Percentiles rank a stretch among this genome's conserved stretches.
These are phyloP conservation scores for Epichloe gansuensis DNA, from an alignment of 2,329 filamentous ascomycete genomes.

Conservation along the genomic window DNA sequence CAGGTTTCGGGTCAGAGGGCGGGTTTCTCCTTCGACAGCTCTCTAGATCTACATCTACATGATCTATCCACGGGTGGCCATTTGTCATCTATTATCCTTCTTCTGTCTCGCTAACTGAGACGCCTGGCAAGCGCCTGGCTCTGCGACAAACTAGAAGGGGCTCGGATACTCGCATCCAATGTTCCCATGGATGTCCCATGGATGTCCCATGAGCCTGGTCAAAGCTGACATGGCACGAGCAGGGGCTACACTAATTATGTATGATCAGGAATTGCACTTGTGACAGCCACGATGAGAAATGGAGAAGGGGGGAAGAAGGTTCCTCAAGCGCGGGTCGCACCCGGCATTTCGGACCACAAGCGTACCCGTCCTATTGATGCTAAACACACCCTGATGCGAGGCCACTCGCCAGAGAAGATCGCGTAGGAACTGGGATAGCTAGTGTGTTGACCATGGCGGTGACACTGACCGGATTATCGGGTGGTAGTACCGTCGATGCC, in stretches of 20 bases:
- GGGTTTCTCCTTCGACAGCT: background rate
- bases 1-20: background rate
- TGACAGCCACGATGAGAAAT: background rate
- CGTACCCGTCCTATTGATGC: conserved; percentile 1
- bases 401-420: conserved; percentile 5
- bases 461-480: conserved; percentile 2
- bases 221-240: conserved; percentile 1
- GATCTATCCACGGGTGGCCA: background rate
- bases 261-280: background rate
- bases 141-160: background rate
- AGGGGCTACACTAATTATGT: background rate
- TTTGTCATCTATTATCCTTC: background rate
- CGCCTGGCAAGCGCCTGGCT: conserved; percentile 2
- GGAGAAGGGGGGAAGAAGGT: background rate
- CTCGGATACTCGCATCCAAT: conserved; percentile 6
- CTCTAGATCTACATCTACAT: background rate
- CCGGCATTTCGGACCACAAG: conserved; percentile 1
- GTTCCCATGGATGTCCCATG: background rate
- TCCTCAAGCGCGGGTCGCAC: background rate
- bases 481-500: conserved; percentile 2
- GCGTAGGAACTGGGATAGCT: conserved; percentile 1
- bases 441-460: background rate
- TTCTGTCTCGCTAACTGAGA: conserved; percentile 8
- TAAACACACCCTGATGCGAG: conserved; percentile 2
- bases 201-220: background rate